A percentile compares a stretch with the other conserved stretches of the same genome.
phyloP scores from a whole-genome alignment of 2,329 filamentous ascomycete genomes.

The Cladorrhinum sp. region DNA sequence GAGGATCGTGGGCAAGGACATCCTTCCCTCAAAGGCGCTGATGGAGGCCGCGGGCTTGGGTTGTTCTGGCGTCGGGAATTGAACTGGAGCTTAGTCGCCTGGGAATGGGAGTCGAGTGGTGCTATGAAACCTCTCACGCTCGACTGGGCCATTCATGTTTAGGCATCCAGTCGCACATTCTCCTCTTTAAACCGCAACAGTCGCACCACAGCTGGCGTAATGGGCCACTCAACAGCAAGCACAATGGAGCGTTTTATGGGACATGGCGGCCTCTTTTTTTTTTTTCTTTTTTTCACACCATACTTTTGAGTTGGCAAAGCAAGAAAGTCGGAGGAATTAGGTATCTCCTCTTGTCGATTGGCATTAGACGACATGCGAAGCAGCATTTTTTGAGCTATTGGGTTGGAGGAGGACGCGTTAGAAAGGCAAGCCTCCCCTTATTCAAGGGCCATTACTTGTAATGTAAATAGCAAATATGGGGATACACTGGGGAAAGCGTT shows the following conservation, averaged over 20 bases:
- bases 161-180: neutral
- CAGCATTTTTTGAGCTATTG: constrained; percentile 24
- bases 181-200: neutral
- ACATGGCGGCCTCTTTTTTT: constrained; percentile 2
- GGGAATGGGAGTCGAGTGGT: constrained; percentile 64
- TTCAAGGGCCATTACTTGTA: neutral
- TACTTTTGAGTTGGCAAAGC: constrained; percentile 27
- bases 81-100: constrained; percentile 81
- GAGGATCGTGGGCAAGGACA: constrained; percentile 59
- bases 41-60: constrained; percentile 60
- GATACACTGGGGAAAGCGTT: neutral
- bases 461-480: neutral
- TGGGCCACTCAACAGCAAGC: neutral
- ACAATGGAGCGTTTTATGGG: neutral
- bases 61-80: constrained; percentile 72
- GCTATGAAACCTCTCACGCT: constrained; percentile 38
- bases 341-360: constrained; percentile 41
- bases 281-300: neutral
- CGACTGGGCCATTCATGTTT: constrained; percentile 49
- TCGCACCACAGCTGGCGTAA: neutral
- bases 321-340: constrained; percentile 46
- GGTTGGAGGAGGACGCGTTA: constrained; percentile 20
- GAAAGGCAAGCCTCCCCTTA: constrained; percentile 12
- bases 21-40: constrained; percentile 36
- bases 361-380: constrained; percentile 22